A percentile compares a stretch with the other conserved stretches of the same genome.
phyloP scores from a whole-genome alignment of 2,329 filamentous ascomycete species.

The Neonectria coccinea region DNA sequence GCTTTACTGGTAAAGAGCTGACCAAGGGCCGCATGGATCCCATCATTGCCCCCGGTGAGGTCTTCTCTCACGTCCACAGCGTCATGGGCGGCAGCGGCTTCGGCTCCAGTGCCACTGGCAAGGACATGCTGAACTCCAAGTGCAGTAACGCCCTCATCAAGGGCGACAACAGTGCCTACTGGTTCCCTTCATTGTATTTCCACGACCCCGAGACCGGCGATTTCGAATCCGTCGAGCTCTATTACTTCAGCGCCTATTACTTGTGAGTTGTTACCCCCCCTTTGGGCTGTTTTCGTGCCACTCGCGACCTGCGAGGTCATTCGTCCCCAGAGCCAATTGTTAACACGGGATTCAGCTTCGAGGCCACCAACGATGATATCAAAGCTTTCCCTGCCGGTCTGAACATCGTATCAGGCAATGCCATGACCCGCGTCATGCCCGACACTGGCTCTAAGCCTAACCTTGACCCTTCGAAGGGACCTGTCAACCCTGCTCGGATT shows the following conservation, averaged over 20 bases:
- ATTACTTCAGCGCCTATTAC: constrained; percentile 84
- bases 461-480: constrained; percentile 64
- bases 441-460: constrained; percentile 61
- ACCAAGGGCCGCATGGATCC: constrained; percentile 75
- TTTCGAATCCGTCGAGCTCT: constrained; percentile 74
- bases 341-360: constrained; percentile 60
- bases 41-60: constrained; percentile 71
- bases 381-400: constrained; percentile 77
- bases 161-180: constrained; percentile 80
- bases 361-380: constrained; percentile 72
- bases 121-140: constrained; percentile 68
- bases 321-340: neutral
- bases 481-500: constrained; percentile 67
- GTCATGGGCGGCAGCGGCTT: constrained; percentile 79
- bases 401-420: constrained; percentile 77
- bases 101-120: constrained; percentile 69
- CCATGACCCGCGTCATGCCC: constrained; percentile 68
- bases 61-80: constrained; percentile 74
- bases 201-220: constrained; percentile 70
- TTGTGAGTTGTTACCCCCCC: constrained; percentile 59
- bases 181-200: constrained; percentile 80
- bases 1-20: constrained; percentile 74
- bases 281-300: neutral
- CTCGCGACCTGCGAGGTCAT: neutral
- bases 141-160: constrained; percentile 79